These are phyloP conservation scores for Cadophora gregata DNA, from an alignment of 2,329 filamentous ascomycete species.

Conservation along the genomic window DNA sequence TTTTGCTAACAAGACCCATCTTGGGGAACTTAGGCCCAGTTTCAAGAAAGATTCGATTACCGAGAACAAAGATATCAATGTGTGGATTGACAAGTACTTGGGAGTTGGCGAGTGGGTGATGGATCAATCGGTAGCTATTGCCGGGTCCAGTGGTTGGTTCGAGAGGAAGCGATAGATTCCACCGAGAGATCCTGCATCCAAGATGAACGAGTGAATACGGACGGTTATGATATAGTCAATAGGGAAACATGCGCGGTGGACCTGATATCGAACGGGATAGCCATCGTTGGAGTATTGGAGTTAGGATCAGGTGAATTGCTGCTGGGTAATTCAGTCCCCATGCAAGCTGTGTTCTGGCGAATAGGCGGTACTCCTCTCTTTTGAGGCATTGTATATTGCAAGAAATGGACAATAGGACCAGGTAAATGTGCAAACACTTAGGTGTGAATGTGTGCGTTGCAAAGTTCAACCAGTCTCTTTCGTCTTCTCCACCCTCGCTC, in stretches of 20 bases:
- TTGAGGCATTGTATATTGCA: neutral
- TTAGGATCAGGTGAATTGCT: neutral
- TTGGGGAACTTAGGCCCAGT: conserved; percentile 66
- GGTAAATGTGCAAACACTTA: neutral
- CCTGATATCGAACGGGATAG: neutral
- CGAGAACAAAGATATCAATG: conserved; percentile 82
- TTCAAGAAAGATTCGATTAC: conserved; percentile 85
- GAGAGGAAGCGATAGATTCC: conserved; percentile 75
- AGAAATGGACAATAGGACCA: neutral
- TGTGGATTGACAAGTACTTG: conserved; percentile 93
- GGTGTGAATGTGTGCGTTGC: neutral
- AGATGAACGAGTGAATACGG: conserved; percentile 3
- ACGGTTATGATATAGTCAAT: neutral
- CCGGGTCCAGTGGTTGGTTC: conserved; percentile 88
- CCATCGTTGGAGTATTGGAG: conserved; percentile 13
- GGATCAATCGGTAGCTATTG: conserved; percentile 94
- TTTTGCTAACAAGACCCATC: conserved; percentile 53
- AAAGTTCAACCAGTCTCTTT: conserved; percentile 7
- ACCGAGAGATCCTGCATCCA: neutral
- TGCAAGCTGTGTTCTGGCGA: neutral
- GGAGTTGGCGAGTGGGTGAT: conserved; percentile 97
- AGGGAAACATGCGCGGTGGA: neutral
- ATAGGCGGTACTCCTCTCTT: neutral
- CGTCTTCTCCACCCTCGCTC: neutral
- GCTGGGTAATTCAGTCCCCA: neutral